Base-by-base conservation (phyloP, 2,329 filamentous ascomycete genomes). In the Sporothrix pseudoabietina region DNA sequence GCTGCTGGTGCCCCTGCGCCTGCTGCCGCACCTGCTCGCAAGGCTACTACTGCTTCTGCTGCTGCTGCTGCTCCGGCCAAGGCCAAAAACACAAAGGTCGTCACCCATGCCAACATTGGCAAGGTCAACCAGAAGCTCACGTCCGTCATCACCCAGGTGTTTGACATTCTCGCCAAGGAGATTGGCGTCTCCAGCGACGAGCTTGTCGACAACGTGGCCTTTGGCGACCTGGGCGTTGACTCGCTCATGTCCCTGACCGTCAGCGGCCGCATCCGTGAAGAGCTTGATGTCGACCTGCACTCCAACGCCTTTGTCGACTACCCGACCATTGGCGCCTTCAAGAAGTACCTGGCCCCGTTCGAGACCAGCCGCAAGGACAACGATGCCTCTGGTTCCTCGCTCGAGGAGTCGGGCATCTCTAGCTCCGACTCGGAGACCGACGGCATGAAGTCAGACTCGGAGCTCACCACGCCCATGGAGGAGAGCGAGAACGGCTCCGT, bases 181-280 rank as follows among this genome's bases (percentile, higher is more conserved):
- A 84, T 87, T 7, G 88, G 87, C 74, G 83, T 89, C 54, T 82
- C 82, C 16, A 80, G 85, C 16, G 86, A 86, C 65, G 87, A 89
- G 77, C 81, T 90, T 2, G 85, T 83, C 0, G 87, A 89, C 76
- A 85, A 86, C 75, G 86, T 87, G 14, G 84, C 83, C 63, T 89
- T 90, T 77, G 80, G 83, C 3, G 87, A 90, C 75, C 82, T 89
- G 2, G 88, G 88, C 32, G 85, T 89, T 19, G 88, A 90, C 77
- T 90, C 88, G 1, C 82, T 90, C n/a, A 87, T 90, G 82, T 84
- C 86, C 1, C 80, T 90, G 30, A 88, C 86, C 6, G 86, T 90
- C 59, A 84, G 83, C 35, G 87, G 86, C 32, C 84, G 86, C 35
- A 84, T 90, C 69, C 85, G 86, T 12, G 87, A 89, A 75, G 87